phyloP scores from a whole-genome alignment of 2,329 filamentous ascomycete species.

The Dothistroma septosporum region DNA sequence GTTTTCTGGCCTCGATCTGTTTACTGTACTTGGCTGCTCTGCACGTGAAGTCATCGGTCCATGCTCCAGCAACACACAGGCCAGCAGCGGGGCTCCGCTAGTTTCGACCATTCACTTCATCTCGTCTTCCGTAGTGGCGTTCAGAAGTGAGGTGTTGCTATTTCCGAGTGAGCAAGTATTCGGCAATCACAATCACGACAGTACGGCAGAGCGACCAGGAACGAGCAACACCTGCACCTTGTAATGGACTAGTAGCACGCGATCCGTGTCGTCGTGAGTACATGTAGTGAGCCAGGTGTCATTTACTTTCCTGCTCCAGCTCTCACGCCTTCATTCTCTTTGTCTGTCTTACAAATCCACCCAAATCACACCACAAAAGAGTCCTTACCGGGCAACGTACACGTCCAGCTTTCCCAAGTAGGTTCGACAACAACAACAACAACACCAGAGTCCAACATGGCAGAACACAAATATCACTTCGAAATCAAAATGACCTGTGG shows the following conservation, averaged over 20 bases:
- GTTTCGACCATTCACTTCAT: neutral
- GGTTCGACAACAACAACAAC: neutral
- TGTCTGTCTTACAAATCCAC: neutral
- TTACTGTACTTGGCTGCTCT: slow-evolving; percentile 1
- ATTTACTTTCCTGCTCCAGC: neutral
- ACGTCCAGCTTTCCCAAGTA: neutral
- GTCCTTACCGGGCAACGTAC: neutral
- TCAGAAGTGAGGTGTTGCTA: neutral
- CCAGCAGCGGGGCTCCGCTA: neutral
- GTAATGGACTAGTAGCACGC: neutral
- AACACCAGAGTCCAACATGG: slow-evolving; percentile 50
- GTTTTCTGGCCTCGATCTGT: neutral
- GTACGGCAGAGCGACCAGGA: neutral
- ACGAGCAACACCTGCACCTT: neutral
- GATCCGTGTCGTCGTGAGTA: neutral
- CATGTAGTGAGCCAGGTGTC: neutral
- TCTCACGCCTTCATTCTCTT: neutral
- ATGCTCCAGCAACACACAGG: neutral
- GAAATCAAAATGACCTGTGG: slow-evolving; percentile 90
- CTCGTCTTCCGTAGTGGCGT: neutral
- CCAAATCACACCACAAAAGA: neutral
- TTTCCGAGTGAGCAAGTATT: slow-evolving; percentile 1
- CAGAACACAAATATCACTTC: slow-evolving; percentile 90
- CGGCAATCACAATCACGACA: neutral
- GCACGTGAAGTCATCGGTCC: slow-evolving; percentile 1